phyloP scores from a whole-genome alignment of 768 basidiomycete species.

The Boletus bicolor region DNA sequence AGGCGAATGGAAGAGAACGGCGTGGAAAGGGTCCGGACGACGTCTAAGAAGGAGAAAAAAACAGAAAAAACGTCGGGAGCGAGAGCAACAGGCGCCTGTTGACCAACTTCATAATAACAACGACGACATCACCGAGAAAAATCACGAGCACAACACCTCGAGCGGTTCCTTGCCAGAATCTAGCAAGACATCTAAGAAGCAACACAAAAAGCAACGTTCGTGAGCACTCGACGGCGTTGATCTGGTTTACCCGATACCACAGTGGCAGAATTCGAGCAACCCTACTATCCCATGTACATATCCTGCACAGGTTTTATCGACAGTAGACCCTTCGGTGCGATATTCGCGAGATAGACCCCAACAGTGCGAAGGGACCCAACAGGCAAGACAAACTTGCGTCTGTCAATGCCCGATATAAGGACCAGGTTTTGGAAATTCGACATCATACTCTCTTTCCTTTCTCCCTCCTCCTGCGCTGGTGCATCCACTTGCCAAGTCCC shows the following conservation, averaged over 20 bases:
- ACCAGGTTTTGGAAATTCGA: too few species aligned
- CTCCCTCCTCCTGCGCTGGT: not conserved
- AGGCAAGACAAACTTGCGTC: not conserved
- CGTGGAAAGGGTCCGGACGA: conserved; percentile 19
- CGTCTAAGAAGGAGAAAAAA: conserved; percentile 25
- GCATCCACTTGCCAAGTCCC: not conserved
- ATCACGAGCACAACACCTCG: not conserved
- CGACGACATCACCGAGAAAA: not conserved
- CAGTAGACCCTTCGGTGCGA: not conserved
- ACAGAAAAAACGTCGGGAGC: conserved; percentile 22
- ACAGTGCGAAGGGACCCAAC: not conserved
- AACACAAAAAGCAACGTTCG: conserved; percentile 1
- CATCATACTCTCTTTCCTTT: not conserved
- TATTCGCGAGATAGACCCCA: not conserved
- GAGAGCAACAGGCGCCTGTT: conserved; percentile 4
- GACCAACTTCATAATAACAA: not conserved
- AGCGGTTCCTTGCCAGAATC: not conserved
- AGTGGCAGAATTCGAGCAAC: not conserved
- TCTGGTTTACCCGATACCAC: not conserved
- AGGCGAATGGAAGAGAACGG: conserved; percentile 8
- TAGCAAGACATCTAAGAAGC: conserved; percentile 9
- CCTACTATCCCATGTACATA: conserved; percentile 12
- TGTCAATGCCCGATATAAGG: not conserved
- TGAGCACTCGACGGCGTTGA: not conserved
- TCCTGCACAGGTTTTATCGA: not conserved